phyloP scores from a whole-genome alignment of 139 green algal genomes.

The Chloropicon primus region DNA sequence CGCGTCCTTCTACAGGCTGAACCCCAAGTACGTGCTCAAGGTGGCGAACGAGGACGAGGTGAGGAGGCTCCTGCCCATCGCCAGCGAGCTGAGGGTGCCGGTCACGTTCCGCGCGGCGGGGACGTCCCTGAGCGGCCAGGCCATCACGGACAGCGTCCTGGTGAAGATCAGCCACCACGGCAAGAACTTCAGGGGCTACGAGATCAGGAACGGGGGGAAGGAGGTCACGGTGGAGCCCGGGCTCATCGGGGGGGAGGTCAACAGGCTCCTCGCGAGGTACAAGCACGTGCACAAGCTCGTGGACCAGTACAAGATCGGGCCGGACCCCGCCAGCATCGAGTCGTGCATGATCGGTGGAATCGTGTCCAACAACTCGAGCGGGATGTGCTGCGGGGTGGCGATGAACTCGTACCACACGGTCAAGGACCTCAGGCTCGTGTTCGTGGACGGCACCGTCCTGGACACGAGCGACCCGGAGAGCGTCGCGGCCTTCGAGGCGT shows the following conservation, averaged over 20 bases:
- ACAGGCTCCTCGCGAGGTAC: constrained; percentile 68
- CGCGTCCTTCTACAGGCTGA: constrained; percentile 85
- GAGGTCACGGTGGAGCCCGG: constrained; percentile 87
- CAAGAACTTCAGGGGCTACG: constrained; percentile 87
- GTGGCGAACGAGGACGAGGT: constrained; percentile 82
- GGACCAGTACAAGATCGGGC: constrained; percentile 95
- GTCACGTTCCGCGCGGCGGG: constrained; percentile 90
- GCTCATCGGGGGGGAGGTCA: constrained; percentile 89
- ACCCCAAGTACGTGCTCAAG: constrained; percentile 72
- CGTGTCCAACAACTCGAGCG: constrained; percentile 92
- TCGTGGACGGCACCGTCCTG: constrained; percentile 85
- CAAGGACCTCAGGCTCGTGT: constrained; percentile 79
- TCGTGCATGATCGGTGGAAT: constrained; percentile 86
- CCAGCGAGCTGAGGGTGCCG: constrained; percentile 65
- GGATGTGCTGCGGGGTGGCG: constrained; percentile 95
- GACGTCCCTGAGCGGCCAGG: constrained; percentile 79
- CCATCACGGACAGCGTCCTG: constrained; percentile 85
- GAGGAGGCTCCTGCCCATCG: constrained; percentile 67
- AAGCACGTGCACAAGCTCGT: constrained; percentile 35
- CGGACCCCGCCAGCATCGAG: constrained; percentile 90
- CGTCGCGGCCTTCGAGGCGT: constrained; percentile 44
- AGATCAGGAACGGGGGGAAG: constrained; percentile 76
- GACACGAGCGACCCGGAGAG: constrained; percentile 69
- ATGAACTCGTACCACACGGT: constrained; percentile 47
- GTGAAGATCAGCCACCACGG: constrained; percentile 91